These are phyloP conservation scores for Saccharomycopsis oosterbeekiorum DNA, from an alignment of 805 yeast genomes.

Conservation along the genomic window DNA sequence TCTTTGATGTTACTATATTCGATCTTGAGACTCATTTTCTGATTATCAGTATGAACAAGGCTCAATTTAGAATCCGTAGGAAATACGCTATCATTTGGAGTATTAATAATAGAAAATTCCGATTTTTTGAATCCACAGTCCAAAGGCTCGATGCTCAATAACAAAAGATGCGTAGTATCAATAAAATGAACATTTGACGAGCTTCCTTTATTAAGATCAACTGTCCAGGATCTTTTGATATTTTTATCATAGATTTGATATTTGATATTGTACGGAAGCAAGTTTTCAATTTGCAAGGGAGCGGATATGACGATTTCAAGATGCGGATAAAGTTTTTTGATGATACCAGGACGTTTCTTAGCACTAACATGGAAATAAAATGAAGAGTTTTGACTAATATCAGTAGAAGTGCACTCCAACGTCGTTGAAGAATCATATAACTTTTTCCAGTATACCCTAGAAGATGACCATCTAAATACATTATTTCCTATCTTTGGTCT, in stretches of 20 bases:
- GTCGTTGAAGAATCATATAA: conserved; percentile 41
- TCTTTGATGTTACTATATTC: conserved; percentile 38
- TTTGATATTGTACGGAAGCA: conserved; percentile 71
- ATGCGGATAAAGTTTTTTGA: conserved; percentile 73
- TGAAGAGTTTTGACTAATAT: conserved; percentile 31
- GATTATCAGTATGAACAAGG: conserved; percentile 55
- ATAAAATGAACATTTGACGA: conserved; percentile 74
- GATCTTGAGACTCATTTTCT: conserved; percentile 49
- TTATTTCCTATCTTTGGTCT: conserved; percentile 46
- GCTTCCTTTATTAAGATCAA: conserved; percentile 51
- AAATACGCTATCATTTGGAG: conserved; percentile 44
- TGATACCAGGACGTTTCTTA: conserved; percentile 52
- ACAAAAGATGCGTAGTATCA: conserved; percentile 55
- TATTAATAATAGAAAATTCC: conserved; percentile 62
- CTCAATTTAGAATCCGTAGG: conserved; percentile 43
- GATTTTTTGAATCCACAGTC: conserved; percentile 55
- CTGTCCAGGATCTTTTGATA: conserved; percentile 56
- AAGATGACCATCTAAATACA: conserved; percentile 58
- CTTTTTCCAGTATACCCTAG: conserved; percentile 55
- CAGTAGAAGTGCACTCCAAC: conserved; percentile 43
- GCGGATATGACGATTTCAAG: conserved; percentile 69
- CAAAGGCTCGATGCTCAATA: conserved; percentile 60
- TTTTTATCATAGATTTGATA: conserved; percentile 73
- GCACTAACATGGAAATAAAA: conserved; percentile 72
- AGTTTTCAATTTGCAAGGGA: conserved; percentile 76